These are phyloP conservation scores for Geranomyces michiganensis DNA, from an alignment of 192 early-diverging fungal species.

Conservation along the genomic window DNA sequence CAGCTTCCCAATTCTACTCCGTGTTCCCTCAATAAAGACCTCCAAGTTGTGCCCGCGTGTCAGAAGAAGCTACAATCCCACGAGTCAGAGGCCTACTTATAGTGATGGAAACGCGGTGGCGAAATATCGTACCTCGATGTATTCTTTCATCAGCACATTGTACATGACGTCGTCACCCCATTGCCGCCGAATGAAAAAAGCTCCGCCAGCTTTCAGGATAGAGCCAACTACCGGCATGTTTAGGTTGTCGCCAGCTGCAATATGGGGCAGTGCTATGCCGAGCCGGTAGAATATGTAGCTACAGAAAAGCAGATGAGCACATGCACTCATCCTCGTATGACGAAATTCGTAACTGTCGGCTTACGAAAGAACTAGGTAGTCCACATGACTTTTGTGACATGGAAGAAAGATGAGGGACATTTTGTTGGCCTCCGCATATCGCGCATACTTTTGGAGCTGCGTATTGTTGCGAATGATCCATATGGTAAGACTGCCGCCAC, in stretches of 20 bases:
- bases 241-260: constrained; percentile 84
- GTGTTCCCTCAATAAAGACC: constrained; percentile 83
- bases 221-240: constrained; percentile 76
- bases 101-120: too few relatives aligned
- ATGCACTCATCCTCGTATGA: neutral
- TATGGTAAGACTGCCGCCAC: neutral
- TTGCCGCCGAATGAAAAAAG: constrained; percentile 77
- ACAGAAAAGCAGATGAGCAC: neutral
- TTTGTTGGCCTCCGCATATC: constrained; percentile 55
- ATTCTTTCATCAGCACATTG: constrained; percentile 71
- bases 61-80: constrained; percentile 51
- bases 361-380: constrained; percentile 81
- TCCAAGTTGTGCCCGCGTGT: constrained; percentile 78
- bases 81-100: too few relatives aligned
- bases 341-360: neutral
- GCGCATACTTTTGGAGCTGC: constrained; percentile 42
- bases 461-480: neutral
- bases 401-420: constrained; percentile 79
- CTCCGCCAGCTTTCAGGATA: constrained; percentile 67
- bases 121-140: constrained; percentile 68
- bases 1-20: constrained; percentile 78
- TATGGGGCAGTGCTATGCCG: constrained; percentile 77
- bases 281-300: constrained; percentile 74
- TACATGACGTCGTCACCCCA: constrained; percentile 82
- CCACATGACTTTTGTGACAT: constrained; percentile 85